Evolutionary conservation across 768 basidiomycete species (phyloP).

Genomic region (Postia placenta): DNA sequence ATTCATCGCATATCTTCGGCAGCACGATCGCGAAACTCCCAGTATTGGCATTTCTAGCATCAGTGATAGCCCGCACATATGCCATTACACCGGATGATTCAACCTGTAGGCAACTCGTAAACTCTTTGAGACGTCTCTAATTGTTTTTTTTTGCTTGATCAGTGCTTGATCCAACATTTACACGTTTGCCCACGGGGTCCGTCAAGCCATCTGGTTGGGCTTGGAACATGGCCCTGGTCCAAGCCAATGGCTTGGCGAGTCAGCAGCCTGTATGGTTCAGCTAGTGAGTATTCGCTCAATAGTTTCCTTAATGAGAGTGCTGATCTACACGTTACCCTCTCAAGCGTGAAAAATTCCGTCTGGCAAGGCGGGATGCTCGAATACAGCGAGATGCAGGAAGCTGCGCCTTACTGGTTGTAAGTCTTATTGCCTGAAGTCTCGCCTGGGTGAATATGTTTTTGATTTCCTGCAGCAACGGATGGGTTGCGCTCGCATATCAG

Average conservation of each 20-base stretch:
- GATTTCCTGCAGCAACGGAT: background rate
- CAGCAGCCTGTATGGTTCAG: conserved; percentile 1
- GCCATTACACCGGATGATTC: no score
- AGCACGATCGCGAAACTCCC: no score
- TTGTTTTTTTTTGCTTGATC: no score
- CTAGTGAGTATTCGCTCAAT: background rate
- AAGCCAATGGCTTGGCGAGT: background rate
- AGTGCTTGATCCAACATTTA: conserved; percentile 1
- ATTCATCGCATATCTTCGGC: no score
- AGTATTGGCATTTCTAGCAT: no score
- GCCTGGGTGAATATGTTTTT: background rate
- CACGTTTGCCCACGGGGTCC: background rate
- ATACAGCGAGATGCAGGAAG: conserved; percentile 4
- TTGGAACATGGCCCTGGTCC: conserved; percentile 1
- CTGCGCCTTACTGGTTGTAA: conserved; percentile 2
- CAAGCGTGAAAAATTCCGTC: background rate
- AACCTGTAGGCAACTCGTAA: no score
- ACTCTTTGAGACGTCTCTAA: no score
- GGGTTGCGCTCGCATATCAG: conserved; percentile 1
- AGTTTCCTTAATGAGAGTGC: background rate
- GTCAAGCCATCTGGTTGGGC: conserved; percentile 1
- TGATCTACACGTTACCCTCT: background rate
- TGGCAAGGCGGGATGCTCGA: background rate
- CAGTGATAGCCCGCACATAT: no score
- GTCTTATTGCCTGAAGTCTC: background rate